Percentiles rank a stretch among this genome's conserved stretches.
phyloP scores from a whole-genome alignment of 805 yeast genomes.

The Hermanozyma aechmeae region DNA sequence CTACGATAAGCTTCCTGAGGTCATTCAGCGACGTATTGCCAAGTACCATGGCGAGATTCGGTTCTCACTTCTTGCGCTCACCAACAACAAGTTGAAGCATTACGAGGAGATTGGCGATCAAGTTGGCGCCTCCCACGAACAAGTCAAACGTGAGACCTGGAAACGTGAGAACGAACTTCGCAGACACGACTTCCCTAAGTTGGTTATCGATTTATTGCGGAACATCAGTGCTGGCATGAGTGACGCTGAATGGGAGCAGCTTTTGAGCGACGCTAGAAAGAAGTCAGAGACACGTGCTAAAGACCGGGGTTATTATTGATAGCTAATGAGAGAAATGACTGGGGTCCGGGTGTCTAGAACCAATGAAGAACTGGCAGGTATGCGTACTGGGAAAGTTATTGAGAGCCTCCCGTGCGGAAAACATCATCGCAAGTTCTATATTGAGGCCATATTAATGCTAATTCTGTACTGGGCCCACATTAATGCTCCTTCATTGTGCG shows the following conservation, averaged over 20 bases:
- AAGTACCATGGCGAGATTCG: slow-evolving; percentile 41
- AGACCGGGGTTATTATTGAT: not conserved
- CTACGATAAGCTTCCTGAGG: slow-evolving; percentile 30
- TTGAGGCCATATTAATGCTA: too few relatives aligned
- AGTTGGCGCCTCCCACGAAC: slow-evolving; percentile 28
- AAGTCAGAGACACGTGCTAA: slow-evolving; percentile 3
- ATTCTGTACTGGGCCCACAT: too few relatives aligned
- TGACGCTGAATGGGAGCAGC: slow-evolving; percentile 31
- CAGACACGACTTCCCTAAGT: slow-evolving; percentile 43
- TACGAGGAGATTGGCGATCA: slow-evolving; percentile 30
- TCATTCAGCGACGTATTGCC: slow-evolving; percentile 38
- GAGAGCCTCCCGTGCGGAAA: too few relatives aligned
- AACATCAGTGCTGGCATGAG: slow-evolving; percentile 23
- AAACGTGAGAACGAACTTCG: slow-evolving; percentile 44
- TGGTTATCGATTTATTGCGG: slow-evolving; percentile 38
- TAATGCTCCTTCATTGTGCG: too few relatives aligned
- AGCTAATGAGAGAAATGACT: not conserved
- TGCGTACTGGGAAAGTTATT: too few relatives aligned
- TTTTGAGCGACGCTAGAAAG: slow-evolving; percentile 16
- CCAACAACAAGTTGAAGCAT: slow-evolving; percentile 38
- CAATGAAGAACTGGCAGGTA: too few relatives aligned
- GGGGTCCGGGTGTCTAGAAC: too few relatives aligned
- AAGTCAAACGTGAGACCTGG: slow-evolving; percentile 43
- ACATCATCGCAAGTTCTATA: too few relatives aligned
- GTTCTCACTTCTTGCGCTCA: slow-evolving; percentile 46